Evolutionary conservation across 2,329 filamentous ascomycete genomes (phyloP), one percentile per base, ranked within the genome.

Genomic region (Arachnopeziza araneosa): DNA sequence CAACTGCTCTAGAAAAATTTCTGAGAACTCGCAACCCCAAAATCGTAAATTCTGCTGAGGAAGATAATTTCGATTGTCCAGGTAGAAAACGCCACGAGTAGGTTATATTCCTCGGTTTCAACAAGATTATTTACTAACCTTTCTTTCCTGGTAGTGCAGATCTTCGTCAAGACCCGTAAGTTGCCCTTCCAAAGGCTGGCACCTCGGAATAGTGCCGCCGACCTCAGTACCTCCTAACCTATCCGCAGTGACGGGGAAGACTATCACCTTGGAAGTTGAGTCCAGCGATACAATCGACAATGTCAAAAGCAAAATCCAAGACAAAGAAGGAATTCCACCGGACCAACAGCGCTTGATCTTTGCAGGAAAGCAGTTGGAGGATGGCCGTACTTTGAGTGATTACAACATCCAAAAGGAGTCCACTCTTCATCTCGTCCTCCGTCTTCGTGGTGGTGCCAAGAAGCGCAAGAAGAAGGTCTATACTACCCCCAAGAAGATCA

Each of bases 391-490:
- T 74, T 91, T 99, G 70, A 95, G 90, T 77, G 95, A 99, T 84
- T 99, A 99, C 91, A 99, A 98, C 89, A 98, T 99, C 85, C 95
- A 99, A 88, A 99, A 99, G 89, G 93, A 98, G 88, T 93, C 88
- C 72, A 99, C 95, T 74, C 92, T 99, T 71, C 95, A 99, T 83
- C 84, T 98, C 73, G 95, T 99, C 74, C 89, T 99, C 74, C 91
- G 95, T 78, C 92, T 99, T 66, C 95, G 93, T 86, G 95, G 95
- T 86, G 95, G 93, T 80, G 93, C 81, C 78, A 99, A 99, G 92
- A 97, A 98, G 91, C 88, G 96, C 82, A 99, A 99, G 91, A 96
- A 96, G 92, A 99, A 99, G 93, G 95, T 99, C 73, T 99, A 99
- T 90, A 98, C 91, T 79, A 99, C 95, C 76, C 95, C 95, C 80